A percentile compares a stretch with the other conserved stretches of the same genome.
These are phyloP conservation scores for Candida frijolesensis DNA, from an alignment of 1,139 yeast species.

Conservation along the genomic window DNA sequence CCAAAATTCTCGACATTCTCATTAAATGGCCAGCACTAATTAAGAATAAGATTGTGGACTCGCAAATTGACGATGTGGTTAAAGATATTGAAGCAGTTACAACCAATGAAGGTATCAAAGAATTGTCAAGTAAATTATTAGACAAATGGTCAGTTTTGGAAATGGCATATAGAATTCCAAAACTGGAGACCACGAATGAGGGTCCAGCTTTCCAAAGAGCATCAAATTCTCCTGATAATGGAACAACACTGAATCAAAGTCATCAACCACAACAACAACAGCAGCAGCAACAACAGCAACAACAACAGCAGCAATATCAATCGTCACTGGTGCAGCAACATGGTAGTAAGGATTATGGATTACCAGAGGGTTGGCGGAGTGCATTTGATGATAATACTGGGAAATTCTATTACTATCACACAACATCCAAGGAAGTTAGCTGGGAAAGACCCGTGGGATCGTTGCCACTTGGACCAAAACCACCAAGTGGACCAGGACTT, in stretches of 20 bases:
- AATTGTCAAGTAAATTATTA: slow-evolving; percentile 48
- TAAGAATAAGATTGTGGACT: slow-evolving; percentile 76
- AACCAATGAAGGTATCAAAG: slow-evolving; percentile 32
- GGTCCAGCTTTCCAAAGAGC: slow-evolving; percentile 19
- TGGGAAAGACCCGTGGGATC: slow-evolving; percentile 58
- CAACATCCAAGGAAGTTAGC: slow-evolving; percentile 44
- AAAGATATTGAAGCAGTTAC: slow-evolving; percentile 40
- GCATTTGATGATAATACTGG: slow-evolving; percentile 46
- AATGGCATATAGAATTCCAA: slow-evolving; percentile 84
- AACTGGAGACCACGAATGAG: slow-evolving; percentile 20
- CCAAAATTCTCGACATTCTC: slow-evolving; percentile 58
- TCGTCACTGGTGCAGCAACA: slow-evolving; percentile 9
- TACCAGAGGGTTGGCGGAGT: slow-evolving; percentile 59
- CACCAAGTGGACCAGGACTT: slow-evolving; percentile 29
- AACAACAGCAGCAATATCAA: slow-evolving; percentile 4
- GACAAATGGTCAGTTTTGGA: slow-evolving; percentile 74
- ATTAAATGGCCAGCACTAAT: slow-evolving; percentile 80
- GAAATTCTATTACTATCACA: slow-evolving; percentile 56
- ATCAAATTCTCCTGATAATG: slow-evolving; percentile 23
- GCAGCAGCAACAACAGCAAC: slow-evolving; percentile 13
- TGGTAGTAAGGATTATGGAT: slow-evolving; percentile 25
- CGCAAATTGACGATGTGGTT: slow-evolving; percentile 72
- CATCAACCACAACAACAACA: background rate
- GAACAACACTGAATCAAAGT: background rate
- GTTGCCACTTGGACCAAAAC: slow-evolving; percentile 19